phyloP scores from a whole-genome alignment of 1,139 yeast genomes.

The Blastobotrys serpentis region DNA sequence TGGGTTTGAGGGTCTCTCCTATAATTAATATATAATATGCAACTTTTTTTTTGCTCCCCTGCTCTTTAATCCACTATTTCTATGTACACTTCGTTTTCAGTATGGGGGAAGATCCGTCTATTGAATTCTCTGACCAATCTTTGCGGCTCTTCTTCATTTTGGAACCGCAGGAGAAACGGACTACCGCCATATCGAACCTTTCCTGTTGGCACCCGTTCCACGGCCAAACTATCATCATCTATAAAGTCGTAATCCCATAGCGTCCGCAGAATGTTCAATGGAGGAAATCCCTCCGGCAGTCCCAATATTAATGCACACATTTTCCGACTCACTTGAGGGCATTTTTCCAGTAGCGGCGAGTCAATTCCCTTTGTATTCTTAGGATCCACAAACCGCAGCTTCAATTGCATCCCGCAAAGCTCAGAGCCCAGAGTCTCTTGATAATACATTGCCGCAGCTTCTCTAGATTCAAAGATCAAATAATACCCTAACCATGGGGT shows the following conservation, averaged over 20 bases:
- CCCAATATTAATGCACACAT: conserved; percentile 42
- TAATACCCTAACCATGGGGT: conserved; percentile 51
- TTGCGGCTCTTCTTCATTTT: conserved; percentile 48
- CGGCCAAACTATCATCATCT: conserved; percentile 36
- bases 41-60: not conserved
- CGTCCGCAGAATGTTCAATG: conserved; percentile 34
- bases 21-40: not conserved
- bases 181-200: conserved; percentile 35
- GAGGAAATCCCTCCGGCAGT: conserved; percentile 39
- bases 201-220: conserved; percentile 34
- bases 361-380: conserved; percentile 30
- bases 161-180: conserved; percentile 51
- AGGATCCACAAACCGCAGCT: conserved; percentile 46
- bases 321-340: conserved; percentile 31
- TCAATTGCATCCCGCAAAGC: conserved; percentile 52
- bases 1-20: conserved; percentile 45
- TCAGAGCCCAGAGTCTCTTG: conserved; percentile 49
- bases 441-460: conserved; percentile 53
- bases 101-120: conserved; percentile 46
- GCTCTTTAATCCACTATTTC: conserved; percentile 43
- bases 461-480: conserved; percentile 48
- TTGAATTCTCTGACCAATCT: conserved; percentile 57
- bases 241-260: conserved; percentile 47
- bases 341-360: conserved; percentile 32
- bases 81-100: conserved; percentile 37